These are phyloP conservation scores for Chytriomyces confervae DNA, from an alignment of 192 early-diverging fungal genomes.

Conservation along the genomic window DNA sequence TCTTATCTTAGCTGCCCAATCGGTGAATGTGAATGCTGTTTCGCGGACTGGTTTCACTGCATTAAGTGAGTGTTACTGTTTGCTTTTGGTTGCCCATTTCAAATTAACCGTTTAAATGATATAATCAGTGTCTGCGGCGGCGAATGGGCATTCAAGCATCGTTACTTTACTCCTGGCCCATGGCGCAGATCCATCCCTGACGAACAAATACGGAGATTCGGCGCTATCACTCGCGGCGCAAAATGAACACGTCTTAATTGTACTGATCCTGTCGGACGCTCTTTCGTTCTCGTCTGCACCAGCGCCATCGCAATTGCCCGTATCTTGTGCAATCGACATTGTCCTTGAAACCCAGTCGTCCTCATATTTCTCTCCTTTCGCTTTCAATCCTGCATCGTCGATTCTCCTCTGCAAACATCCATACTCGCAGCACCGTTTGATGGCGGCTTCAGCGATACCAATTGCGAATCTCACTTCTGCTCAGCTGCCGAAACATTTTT, in stretches of 20 bases:
- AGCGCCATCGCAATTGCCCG: conserved; percentile 27
- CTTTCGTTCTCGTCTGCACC: conserved; percentile 14
- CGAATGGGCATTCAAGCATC: conserved; percentile 70
- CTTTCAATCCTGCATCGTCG: not conserved
- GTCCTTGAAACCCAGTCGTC: conserved; percentile 77
- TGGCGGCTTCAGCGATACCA: conserved; percentile 21
- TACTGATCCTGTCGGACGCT: conserved; percentile 66
- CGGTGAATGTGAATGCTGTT: conserved; percentile 64
- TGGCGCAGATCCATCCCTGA: conserved; percentile 65
- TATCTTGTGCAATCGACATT: conserved; percentile 61
- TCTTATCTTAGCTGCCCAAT: conserved; percentile 61
- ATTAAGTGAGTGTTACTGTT: conserved; percentile 25
- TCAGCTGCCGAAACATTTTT: conserved; percentile 58
- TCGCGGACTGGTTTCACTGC: conserved; percentile 73
- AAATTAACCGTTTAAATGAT: not conserved
- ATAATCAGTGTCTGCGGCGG: conserved; percentile 68
- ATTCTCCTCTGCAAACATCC: not conserved
- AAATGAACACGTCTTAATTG: conserved; percentile 67
- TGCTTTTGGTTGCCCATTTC: not conserved
- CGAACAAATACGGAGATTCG: conserved; percentile 70
- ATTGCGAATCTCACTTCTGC: conserved; percentile 29
- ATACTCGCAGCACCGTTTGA: not conserved
- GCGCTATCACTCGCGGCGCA: conserved; percentile 81
- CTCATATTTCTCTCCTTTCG: conserved; percentile 46
- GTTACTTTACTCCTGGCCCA: conserved; percentile 68